phyloP scores from a whole-genome alignment of 768 basidiomycete genomes.

The Hericium rajendrae region DNA sequence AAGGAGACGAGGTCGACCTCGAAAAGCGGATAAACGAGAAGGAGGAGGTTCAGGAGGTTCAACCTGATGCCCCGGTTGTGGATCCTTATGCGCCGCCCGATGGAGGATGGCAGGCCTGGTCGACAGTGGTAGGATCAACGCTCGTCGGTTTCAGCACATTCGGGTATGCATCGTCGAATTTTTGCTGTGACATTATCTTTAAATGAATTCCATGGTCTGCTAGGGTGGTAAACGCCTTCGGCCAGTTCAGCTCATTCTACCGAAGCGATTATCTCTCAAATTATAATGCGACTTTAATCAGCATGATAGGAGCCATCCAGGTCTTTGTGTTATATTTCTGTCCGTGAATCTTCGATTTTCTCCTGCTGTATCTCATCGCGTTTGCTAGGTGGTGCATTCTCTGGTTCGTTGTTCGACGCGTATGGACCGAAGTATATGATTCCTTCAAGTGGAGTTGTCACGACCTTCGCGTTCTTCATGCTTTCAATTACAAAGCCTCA shows the following conservation, averaged over 20 bases:
- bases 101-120: conserved; percentile 20
- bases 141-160: conserved; percentile 14
- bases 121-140: conserved; percentile 15
- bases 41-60: no score
- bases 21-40: no score
- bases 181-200: neutral
- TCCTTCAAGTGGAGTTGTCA: conserved; percentile 16
- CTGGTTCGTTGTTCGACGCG: neutral
- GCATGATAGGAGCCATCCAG: neutral
- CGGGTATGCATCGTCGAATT: conserved; percentile 13
- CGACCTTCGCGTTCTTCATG: conserved; percentile 19
- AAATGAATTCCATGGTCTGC: neutral
- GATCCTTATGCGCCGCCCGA: conserved; percentile 12
- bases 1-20: no score
- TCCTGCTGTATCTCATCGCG: neutral
- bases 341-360: neutral
- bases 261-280: conserved; percentile 2
- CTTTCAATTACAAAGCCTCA: conserved; percentile 18
- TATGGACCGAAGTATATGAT: conserved; percentile 13
- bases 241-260: conserved; percentile 2
- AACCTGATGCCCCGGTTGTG: neutral
- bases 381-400: neutral
- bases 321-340: conserved; percentile 1
- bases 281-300: neutral
- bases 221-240: neutral